A percentile compares a stretch with the other conserved stretches of the same genome.
These are phyloP conservation scores for Neurospora sp. DNA, from an alignment of 495 filamentous ascomycete genomes.

Conservation along the genomic window DNA sequence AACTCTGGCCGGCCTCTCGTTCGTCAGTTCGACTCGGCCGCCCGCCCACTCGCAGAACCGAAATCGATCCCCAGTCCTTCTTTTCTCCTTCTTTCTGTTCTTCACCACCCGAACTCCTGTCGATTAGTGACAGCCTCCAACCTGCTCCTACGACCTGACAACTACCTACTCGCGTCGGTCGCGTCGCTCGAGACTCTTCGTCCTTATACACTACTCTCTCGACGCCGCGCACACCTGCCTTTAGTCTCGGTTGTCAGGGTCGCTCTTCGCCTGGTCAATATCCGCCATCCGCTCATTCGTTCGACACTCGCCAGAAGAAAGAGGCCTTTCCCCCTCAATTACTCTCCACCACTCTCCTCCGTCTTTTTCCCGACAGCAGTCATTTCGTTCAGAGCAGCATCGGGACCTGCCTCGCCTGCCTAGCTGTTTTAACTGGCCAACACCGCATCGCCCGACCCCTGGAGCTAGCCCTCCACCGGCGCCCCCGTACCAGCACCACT, in stretches of 20 bases:
- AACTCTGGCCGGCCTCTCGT: conserved; percentile 19
- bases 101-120: not conserved
- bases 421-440: conserved; percentile 26
- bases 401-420: conserved; percentile 11
- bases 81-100: conserved; percentile 3
- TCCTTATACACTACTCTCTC: not conserved
- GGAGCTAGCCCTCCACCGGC: conserved; percentile 20
- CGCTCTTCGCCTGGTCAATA: not conserved
- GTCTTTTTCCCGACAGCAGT: conserved; percentile 17
- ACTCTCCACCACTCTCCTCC: conserved; percentile 17
- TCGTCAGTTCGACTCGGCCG: conserved; percentile 7
- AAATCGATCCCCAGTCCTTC: conserved; percentile 2
- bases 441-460: conserved; percentile 18
- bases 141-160: not conserved
- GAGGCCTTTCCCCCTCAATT: conserved; percentile 4
- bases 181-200: not conserved
- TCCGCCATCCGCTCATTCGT: not conserved
- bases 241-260: not conserved
- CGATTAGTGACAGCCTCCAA: not conserved
- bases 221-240: not conserved
- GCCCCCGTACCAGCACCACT: conserved; percentile 6
- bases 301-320: conserved; percentile 6
- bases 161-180: not conserved
- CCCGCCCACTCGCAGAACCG: conserved; percentile 3
- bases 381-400: conserved; percentile 25